Percentiles rank a stretch among this genome's conserved stretches.
Conservation (phyloP, 805 yeast species). For the Tetrapisispora arboricola region DNA sequence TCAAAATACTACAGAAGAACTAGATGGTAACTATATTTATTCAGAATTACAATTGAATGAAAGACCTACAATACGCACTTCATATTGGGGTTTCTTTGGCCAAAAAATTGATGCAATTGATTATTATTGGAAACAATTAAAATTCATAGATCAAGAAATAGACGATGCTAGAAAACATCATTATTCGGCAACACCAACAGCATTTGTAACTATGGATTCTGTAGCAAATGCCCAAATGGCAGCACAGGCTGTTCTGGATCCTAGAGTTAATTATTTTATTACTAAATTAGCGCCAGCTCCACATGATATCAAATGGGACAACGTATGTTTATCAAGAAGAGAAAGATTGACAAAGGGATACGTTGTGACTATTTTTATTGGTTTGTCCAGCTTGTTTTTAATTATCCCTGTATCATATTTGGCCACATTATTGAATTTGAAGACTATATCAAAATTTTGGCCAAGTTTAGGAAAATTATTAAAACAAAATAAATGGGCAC, state of each 20-base stretch:
- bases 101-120: conserved; percentile 72
- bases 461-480: conserved; percentile 69
- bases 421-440: conserved; percentile 70
- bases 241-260: conserved; percentile 91
- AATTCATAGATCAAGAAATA: conserved; percentile 62
- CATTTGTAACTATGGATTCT: conserved; percentile 88
- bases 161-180: conserved; percentile 51
- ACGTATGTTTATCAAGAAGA: conserved; percentile 66
- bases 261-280: conserved; percentile 72
- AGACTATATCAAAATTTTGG: conserved; percentile 70
- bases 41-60: conserved; percentile 25
- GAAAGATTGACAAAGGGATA: conserved; percentile 53
- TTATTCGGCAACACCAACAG: conserved; percentile 78
- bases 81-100: conserved; percentile 56
- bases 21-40: conserved; percentile 17
- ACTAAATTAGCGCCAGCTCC: conserved; percentile 92
- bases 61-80: conserved; percentile 56
- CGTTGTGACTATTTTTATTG: conserved; percentile 31
- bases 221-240: conserved; percentile 95
- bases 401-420: conserved; percentile 76
- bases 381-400: conserved; percentile 53
- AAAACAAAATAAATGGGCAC: conserved; percentile 57
- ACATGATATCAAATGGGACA: conserved; percentile 88
- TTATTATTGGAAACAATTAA: conserved; percentile 57
- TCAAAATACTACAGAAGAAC: conserved; percentile 2